Evolutionary conservation across 805 yeast species (phyloP), one percentile per base, ranked within the genome.

Genomic region (Myxozyma nipponensis): DNA sequence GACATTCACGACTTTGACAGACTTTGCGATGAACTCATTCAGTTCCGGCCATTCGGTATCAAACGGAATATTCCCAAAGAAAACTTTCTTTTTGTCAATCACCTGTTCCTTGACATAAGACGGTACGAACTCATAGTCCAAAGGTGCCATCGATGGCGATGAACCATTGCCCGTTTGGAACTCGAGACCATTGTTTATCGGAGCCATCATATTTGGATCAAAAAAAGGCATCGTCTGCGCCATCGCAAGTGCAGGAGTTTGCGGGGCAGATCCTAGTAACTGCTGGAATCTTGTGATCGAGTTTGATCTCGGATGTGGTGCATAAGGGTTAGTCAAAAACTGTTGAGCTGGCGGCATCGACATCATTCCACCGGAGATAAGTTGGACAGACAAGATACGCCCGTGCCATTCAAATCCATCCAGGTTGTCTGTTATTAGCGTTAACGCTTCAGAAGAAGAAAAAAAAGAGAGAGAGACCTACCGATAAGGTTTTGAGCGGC

Each of bases 61-160:
- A 42, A 57, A 67, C 17, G 68, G 68, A 28, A 66, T 60, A 42
- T 72, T 67, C 42, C 70, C 70, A 44, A 66, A 62, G 43, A 63
- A 63, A 19, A 68, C 61, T 43, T 70, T 63, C 42, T 65, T 64
- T 47, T 54, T 50, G 47, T 63, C 66, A 24, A 55, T 24, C 13
- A 35, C 15, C 41, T 40, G 54, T 15, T 13, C 19, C 15, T 10
- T 13, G 32, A 28, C 7, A 28, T n/a, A n/a, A n/a, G n/a, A n/a
- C n/a, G n/a, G n/a, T n/a, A n/a, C n/a, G n/a, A n/a, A n/a, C n/a
- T n/a, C 7, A 28, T 28, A 9, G 32, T 28, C 13, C 32, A 28
- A 28, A 28, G 32, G 13, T 28, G 32, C 32, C 32, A 28, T 13
- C 13, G 32, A 28, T 28, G 32, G 32, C 13, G 32, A 28, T 28